Evolutionary conservation across 2,329 filamentous ascomycete genomes (phyloP).

Genomic region (Venturia effusa): DNA sequence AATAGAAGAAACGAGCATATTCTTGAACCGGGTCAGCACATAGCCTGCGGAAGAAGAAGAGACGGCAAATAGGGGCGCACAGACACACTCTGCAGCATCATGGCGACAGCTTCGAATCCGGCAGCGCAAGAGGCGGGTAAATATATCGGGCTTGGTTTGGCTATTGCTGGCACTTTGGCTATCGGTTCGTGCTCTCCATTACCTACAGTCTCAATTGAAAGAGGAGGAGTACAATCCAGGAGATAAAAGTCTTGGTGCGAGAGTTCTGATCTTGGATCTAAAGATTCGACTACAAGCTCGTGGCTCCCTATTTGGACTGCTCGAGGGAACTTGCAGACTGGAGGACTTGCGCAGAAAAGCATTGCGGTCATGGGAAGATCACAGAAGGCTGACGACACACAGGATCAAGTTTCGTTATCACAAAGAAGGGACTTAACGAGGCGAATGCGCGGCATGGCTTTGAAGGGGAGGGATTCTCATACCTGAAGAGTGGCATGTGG

Average conservation of each 20-base stretch:
- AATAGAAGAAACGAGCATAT: background rate
- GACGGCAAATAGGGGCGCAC: background rate
- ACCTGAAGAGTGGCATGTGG: slow-evolving; percentile 91
- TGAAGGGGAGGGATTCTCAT: slow-evolving; percentile 91
- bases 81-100: background rate
- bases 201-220: background rate
- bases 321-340: background rate
- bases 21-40: too few relatives aligned
- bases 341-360: background rate
- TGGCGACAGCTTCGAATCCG: slow-evolving; percentile 17
- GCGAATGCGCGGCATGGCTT: slow-evolving; percentile 88
- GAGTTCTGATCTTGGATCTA: background rate
- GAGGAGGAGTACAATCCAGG: background rate
- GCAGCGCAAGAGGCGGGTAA: slow-evolving; percentile 24
- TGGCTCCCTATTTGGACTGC: background rate
- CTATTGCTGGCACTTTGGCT: slow-evolving; percentile 29
- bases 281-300: background rate
- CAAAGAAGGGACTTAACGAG: slow-evolving; percentile 93
- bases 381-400: background rate
- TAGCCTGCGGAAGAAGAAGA: background rate
- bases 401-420: slow-evolving; percentile 98
- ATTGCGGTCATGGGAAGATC: background rate
- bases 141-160: slow-evolving; percentile 30
- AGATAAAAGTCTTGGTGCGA: background rate
- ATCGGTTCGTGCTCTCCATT: slow-evolving; percentile 22